Evolutionary conservation across 1,139 yeast species (phyloP), one percentile per base, ranked within the genome.

Genomic region (Magnusiomyces tetraspermus): DNA sequence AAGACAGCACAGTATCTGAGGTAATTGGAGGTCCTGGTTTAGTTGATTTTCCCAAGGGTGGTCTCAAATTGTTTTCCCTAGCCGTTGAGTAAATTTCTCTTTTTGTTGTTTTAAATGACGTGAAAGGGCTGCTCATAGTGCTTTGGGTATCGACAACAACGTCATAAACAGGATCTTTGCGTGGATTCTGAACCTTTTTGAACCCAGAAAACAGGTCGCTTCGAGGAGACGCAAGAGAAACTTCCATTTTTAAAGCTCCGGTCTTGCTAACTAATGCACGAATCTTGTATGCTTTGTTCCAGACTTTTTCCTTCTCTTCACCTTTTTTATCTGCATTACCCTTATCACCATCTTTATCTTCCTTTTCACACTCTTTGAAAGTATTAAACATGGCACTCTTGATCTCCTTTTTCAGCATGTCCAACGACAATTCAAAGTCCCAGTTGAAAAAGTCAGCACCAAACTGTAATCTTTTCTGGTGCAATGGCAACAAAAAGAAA

Each of bases 71-170:
- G 51, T 85, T 70, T 1, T 66, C 66, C 54, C 97, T 71, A 0
- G 96, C 84, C 2, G 65, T 72, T 46, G 72, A 75, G 65, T 90
- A 90, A 50, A 75, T 79, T 1, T 72, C 72, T 57, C 98, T 73
- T 36, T 74, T 70, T 0, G 97, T 87, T 0, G 97, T 92, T 65
- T 92, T 92, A 71, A 90, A 85, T 2, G 95, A 83, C 0, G 96
- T 88, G 66, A 85, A 87, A 1, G 90, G 87, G 0, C 94, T 80
- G 0, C 80, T 76, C 51, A 76, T 62, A 0, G 79, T 75, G 2
- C 79, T 71, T 41, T 75, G 68, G 0, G 73, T 62, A 64, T 86
- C 94, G 4, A 88, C 62, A 60, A 79, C 82, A 0, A 87, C 81
- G 30, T 75, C 78, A 80, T 83, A 86, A 0, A 64, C 52, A 3